Conservation (phyloP, 208 protist species). For the Lotmaria passim region DNA sequence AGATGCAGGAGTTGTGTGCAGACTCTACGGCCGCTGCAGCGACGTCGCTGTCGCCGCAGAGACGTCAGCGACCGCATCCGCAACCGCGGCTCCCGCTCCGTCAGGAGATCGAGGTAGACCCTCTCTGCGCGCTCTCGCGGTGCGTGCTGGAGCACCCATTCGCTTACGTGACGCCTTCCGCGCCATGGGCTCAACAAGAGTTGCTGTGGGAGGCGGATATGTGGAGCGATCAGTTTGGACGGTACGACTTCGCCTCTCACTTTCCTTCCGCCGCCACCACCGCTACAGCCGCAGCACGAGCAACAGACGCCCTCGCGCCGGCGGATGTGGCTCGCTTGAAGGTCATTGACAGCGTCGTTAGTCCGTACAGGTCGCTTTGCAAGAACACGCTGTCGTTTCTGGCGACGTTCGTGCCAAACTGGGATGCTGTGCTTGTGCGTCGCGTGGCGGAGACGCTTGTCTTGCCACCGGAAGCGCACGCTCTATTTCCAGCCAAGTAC, state of each 20-base stretch:
- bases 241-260: no score
- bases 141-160: conserved; percentile 70
- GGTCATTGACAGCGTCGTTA: conserved; percentile 42
- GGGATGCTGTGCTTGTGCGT: conserved; percentile 66
- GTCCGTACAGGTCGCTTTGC: conserved; percentile 51
- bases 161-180: conserved; percentile 48
- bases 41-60: no score
- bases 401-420: conserved; percentile 41
- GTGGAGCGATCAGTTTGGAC: neutral
- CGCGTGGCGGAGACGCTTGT: conserved; percentile 64
- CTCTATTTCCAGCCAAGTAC: conserved; percentile 52
- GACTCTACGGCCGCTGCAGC: neutral
- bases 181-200: conserved; percentile 42
- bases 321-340: conserved; percentile 39
- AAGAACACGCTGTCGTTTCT: conserved; percentile 57
- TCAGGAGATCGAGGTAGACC: conserved; percentile 47
- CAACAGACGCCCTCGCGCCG: conserved; percentile 6
- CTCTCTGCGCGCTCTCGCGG: conserved; percentile 50
- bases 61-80: conserved; percentile 18
- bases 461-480: conserved; percentile 59
- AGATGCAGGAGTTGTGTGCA: conserved; percentile 43
- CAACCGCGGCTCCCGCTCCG: conserved; percentile 22
- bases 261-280: no score
- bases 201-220: conserved; percentile 29
- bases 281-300: neutral